Evolutionary conservation across 139 green algal genomes (phyloP).

Genomic region (Astrephomene gubernaculifera): DNA sequence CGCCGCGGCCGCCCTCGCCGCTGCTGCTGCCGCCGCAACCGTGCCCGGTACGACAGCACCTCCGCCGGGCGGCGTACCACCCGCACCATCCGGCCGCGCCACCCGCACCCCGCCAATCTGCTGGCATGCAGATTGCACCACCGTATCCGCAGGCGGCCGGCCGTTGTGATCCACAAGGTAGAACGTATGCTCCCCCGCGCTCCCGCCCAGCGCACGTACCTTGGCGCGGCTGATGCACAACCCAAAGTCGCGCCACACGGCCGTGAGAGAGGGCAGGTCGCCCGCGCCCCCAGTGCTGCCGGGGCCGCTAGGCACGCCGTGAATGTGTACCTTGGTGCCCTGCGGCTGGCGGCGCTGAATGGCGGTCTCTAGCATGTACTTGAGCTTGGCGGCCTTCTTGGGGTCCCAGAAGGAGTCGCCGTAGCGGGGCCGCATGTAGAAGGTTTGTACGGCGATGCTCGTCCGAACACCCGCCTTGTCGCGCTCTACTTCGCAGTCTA

Average conservation of each 20-base stretch:
- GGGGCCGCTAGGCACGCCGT: background rate
- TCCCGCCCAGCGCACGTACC: conserved; percentile 27
- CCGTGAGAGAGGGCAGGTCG: conserved; percentile 56
- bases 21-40: background rate
- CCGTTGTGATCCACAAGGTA: conserved; percentile 35
- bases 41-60: background rate
- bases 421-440: conserved; percentile 54
- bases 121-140: conserved; percentile 37
- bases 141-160: conserved; percentile 17
- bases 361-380: conserved; percentile 62
- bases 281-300: background rate
- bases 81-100: background rate
- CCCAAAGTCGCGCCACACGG: conserved; percentile 56
- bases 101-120: conserved; percentile 40
- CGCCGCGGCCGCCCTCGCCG: background rate
- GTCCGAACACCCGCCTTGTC: background rate
- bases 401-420: conserved; percentile 43
- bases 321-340: conserved; percentile 80
- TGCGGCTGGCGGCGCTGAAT: conserved; percentile 68
- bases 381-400: conserved; percentile 64
- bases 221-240: conserved; percentile 65
- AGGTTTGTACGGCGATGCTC: conserved; percentile 67
- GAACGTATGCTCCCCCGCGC: conserved; percentile 32
- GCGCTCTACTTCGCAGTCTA: conserved; percentile 64
- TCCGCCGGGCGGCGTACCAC: background rate